A percentile compares a stretch with the other conserved stretches of the same genome.
Conservation (phyloP, 306 rosid species). For the Rosa persica region DNA sequence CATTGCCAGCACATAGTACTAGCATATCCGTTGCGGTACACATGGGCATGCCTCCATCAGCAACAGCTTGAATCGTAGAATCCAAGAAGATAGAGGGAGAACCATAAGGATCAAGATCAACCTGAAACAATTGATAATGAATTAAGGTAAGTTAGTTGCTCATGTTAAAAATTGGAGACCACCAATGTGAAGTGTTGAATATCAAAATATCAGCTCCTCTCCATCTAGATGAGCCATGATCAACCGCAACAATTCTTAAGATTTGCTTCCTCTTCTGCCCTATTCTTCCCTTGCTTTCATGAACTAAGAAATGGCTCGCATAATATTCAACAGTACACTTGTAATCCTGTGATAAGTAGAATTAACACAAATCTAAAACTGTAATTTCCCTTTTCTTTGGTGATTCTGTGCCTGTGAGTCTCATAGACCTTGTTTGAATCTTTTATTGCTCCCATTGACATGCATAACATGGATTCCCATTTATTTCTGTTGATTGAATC, state of each 20-base stretch:
- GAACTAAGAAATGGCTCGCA: slow-evolving; percentile 80
- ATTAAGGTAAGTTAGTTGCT: slow-evolving; percentile 8
- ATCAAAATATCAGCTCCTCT: slow-evolving; percentile 84
- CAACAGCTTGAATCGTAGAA: slow-evolving; percentile 94
- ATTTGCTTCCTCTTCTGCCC: slow-evolving; percentile 72
- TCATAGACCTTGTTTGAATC: slow-evolving; percentile 81
- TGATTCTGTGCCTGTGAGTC: slow-evolving; percentile 73
- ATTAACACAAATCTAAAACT: slow-evolving; percentile 88
- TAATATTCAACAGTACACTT: slow-evolving; percentile 83
- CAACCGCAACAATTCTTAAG: slow-evolving; percentile 70
- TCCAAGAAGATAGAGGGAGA: slow-evolving; percentile 94
- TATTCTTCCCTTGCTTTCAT: slow-evolving; percentile 74
- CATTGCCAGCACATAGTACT: slow-evolving; percentile 91
- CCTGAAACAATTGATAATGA: slow-evolving; percentile 58
- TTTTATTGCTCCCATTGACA: slow-evolving; percentile 64
- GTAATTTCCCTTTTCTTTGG: slow-evolving; percentile 74
- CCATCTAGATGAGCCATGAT: slow-evolving; percentile 91
- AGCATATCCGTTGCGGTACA: slow-evolving; percentile 99
- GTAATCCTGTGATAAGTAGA: slow-evolving; percentile 55
- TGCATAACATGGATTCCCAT: slow-evolving; percentile 94
- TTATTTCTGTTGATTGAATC: slow-evolving; percentile 93
- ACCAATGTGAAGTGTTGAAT: slow-evolving; percentile 96
- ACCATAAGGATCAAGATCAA: slow-evolving; percentile 99
- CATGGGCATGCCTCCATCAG: slow-evolving; percentile 95
- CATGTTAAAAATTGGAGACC: slow-evolving; percentile 48